Conservation (phyloP, 805 yeast species). For the Starmera amethionina region DNA sequence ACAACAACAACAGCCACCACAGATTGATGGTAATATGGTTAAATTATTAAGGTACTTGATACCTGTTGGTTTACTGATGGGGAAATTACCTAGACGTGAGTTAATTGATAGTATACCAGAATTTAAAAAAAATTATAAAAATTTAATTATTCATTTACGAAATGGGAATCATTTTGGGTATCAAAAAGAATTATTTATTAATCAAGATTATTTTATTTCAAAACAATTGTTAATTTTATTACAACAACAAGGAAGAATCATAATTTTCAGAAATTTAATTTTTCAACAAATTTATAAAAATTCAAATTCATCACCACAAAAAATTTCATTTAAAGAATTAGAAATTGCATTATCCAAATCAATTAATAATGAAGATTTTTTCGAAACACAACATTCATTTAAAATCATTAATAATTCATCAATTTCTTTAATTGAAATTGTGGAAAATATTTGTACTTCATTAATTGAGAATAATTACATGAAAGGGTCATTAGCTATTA, state of each 20-base stretch:
- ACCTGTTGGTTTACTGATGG: conserved; percentile 44
- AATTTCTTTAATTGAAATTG: conserved; percentile 13
- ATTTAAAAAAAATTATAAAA: conserved; percentile 26
- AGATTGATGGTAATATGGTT: conserved; percentile 10
- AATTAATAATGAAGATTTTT: not conserved
- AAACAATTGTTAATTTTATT: conserved; percentile 32
- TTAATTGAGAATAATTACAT: conserved; percentile 45
- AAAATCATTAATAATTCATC: conserved; percentile 18
- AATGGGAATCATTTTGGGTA: conserved; percentile 34
- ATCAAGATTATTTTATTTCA: conserved; percentile 29
- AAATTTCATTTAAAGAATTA: conserved; percentile 6
- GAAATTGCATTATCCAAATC: conserved; percentile 16
- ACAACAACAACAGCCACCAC: not conserved
- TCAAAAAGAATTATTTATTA: conserved; percentile 20
- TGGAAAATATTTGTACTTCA: conserved; percentile 41
- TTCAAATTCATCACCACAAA: conserved; percentile 1
- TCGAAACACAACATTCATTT: conserved; percentile 4
- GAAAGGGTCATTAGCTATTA: conserved; percentile 40
- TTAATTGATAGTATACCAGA: conserved; percentile 14
- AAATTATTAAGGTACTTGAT: conserved; percentile 35
- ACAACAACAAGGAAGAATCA: conserved; percentile 32
- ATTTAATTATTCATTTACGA: conserved; percentile 25
- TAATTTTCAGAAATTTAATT: conserved; percentile 38
- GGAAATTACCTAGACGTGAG: conserved; percentile 34
- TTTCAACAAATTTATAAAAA: conserved; percentile 13